Percentiles rank a stretch among this genome's conserved stretches.
These are phyloP conservation scores for Mortierella antarctica DNA, from an alignment of 192 early-diverging fungal species.

Conservation along the genomic window DNA sequence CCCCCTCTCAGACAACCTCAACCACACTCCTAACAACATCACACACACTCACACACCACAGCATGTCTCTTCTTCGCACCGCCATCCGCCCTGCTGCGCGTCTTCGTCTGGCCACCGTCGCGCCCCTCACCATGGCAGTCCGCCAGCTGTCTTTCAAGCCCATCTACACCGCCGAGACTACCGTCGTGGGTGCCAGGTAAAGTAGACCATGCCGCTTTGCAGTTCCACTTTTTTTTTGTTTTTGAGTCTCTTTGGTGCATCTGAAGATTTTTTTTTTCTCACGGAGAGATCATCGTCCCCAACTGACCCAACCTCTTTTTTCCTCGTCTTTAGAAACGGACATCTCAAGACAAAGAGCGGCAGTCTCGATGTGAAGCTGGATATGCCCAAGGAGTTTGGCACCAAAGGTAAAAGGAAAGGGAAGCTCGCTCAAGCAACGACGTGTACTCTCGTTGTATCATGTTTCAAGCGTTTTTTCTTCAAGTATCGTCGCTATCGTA, in stretches of 20 bases:
- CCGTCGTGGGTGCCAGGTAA: slow-evolving; percentile 60
- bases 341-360: slow-evolving; percentile 65
- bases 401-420: slow-evolving; percentile 19
- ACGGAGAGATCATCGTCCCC: slow-evolving; percentile 16
- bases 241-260: background rate
- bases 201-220: background rate
- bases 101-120: slow-evolving; percentile 21
- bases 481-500: background rate
- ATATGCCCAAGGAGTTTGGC: slow-evolving; percentile 66
- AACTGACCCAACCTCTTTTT: slow-evolving; percentile 6
- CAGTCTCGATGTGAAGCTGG: slow-evolving; percentile 59
- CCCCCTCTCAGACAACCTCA: background rate
- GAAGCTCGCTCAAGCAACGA: background rate
- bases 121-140: slow-evolving; percentile 17
- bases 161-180: slow-evolving; percentile 67
- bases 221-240: background rate
- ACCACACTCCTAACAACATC: background rate
- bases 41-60: background rate
- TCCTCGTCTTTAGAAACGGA: slow-evolving; percentile 53
- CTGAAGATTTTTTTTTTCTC: slow-evolving; percentile 18
- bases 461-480: background rate
- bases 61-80: slow-evolving; percentile 45
- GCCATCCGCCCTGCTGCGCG: slow-evolving; percentile 42
- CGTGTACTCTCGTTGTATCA: too few relatives aligned
- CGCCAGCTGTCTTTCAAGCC: slow-evolving; percentile 59